Evolutionary conservation across 2,329 filamentous ascomycete genomes (phyloP).

Genomic region (Bimuria novae-zelandiae): DNA sequence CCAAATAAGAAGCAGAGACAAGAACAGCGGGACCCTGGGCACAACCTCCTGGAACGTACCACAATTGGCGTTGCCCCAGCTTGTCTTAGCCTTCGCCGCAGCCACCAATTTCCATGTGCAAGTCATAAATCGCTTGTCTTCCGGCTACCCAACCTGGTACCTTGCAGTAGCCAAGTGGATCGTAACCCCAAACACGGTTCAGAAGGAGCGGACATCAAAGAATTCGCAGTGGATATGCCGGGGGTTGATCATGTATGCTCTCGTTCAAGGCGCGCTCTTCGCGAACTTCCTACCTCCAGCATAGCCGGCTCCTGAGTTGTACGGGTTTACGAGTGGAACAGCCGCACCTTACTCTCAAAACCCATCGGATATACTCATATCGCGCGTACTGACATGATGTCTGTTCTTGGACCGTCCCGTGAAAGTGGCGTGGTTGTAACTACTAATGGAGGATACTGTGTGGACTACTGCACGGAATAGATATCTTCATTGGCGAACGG

Average conservation of each 20-base stretch:
- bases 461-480: too few relatives aligned
- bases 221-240: constrained; percentile 26
- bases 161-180: constrained; percentile 68
- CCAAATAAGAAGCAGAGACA: constrained; percentile 18
- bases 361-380: too few relatives aligned
- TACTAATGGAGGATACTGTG: too few relatives aligned
- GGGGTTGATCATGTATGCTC: constrained; percentile 77
- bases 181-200: constrained; percentile 1
- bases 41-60: constrained; percentile 22
- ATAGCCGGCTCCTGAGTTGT: constrained; percentile 45
- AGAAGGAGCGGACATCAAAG: not conserved
- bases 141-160: constrained; percentile 89
- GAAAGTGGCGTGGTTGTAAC: too few relatives aligned
- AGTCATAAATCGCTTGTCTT: constrained; percentile 87
- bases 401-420: too few relatives aligned
- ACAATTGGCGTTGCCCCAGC: constrained; percentile 71
- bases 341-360: too few relatives aligned
- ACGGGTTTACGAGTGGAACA: too few relatives aligned
- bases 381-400: too few relatives aligned
- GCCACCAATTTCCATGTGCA: constrained; percentile 88
- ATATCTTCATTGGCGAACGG: too few relatives aligned
- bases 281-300: constrained; percentile 91
- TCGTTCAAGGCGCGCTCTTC: constrained; percentile 83
- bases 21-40: constrained; percentile 10
- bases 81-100: constrained; percentile 71